Base-by-base conservation (phyloP, 345 rosid species). In the Eucalyptus sp. region DNA sequence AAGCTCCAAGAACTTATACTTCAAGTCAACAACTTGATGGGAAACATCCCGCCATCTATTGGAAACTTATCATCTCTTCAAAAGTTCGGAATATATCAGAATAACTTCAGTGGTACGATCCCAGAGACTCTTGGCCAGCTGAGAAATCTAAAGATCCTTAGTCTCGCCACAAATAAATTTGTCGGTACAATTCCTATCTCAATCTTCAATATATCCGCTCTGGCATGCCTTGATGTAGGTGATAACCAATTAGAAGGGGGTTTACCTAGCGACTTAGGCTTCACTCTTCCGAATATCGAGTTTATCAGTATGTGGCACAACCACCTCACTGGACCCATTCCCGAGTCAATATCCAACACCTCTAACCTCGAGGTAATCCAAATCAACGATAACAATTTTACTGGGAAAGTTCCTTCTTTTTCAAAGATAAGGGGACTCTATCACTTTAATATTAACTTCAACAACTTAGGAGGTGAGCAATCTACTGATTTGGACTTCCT, bases 81-180 rank as follows among this genome's bases (percentile, higher is more conserved):
- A 22, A 0, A 2, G 6, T 56, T 56, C 5, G 12, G 0, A 56
- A 10, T 1, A 56, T 3, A 0, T 1, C 0, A 0, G 8, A 56
- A 24, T 56, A 56, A 24, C 62, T 9, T 24, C 13, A 3, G 29
- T 24, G 64, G 64, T 24, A 58, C 6, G 3, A 24, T 58, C 29
- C 29, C 64, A 58, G 29, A 10, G 29, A 58, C 64, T 58, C 64
- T 58, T 5, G 29, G 64, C 13, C 64, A 24, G 3, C 1, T 58
- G 1, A 24, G 64, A 58, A 58, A 58, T 58, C 64, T 56, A 24
- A 9, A 24, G 5, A 2, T 4, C 6, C 62, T 56, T 27, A 0
- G 0, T 56, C 27, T 56, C 12, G 0, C 1, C 10, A 1, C 0
- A 8, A 54, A 54, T 54, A 54, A 54, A 54, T 54, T 54, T 54